phyloP scores from a whole-genome alignment of 441 rosid species.

The Mallotus repandus region DNA sequence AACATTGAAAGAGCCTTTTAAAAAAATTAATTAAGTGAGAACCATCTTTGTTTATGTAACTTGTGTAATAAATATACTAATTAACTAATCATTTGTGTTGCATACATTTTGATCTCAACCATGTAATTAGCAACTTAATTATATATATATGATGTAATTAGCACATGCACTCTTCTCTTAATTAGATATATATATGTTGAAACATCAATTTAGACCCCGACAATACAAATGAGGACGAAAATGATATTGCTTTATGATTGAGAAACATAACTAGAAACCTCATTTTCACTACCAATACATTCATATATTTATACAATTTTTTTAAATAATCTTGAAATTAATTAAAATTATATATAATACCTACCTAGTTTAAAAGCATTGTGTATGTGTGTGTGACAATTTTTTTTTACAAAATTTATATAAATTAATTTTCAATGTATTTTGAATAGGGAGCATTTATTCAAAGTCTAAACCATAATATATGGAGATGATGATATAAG shows the following conservation, averaged over 20 bases:
- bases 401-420: neutral
- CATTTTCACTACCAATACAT: slow-evolving; percentile 31
- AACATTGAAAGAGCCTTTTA: no score
- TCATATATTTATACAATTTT: no score
- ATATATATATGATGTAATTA: no score
- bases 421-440: slow-evolving; percentile 30
- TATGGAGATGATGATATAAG: slow-evolving; percentile 34
- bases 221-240: slow-evolving; percentile 41
- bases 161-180: no score
- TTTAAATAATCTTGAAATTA: neutral
- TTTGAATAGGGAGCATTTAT: slow-evolving; percentile 54
- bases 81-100: no score
- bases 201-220: slow-evolving; percentile 44
- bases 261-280: slow-evolving; percentile 39
- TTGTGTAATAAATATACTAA: no score
- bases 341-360: neutral
- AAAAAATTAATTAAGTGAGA: no score
- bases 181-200: slow-evolving; percentile 24
- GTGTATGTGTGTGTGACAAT: neutral
- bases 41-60: no score
- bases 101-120: no score
- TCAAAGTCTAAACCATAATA: slow-evolving; percentile 77
- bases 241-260: slow-evolving; percentile 40
- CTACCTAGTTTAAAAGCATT: no score
- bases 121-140: no score